These are phyloP conservation scores for Biscogniauxia sp. DNA, from an alignment of 2,329 filamentous ascomycete species.

Conservation along the genomic window DNA sequence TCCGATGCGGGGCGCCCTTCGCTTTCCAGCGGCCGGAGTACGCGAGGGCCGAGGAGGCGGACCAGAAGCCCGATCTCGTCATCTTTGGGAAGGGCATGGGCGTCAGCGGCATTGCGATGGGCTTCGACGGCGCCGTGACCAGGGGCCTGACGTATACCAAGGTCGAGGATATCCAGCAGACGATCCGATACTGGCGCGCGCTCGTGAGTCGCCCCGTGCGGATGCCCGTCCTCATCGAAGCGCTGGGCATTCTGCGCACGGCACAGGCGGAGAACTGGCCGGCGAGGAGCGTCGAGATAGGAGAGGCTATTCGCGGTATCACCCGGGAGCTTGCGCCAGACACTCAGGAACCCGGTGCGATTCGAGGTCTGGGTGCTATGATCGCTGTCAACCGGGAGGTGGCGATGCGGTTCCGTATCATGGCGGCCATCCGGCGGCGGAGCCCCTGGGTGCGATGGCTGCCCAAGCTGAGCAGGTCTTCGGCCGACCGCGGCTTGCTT, in stretches of 20 bases:
- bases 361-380: conserved; percentile 14
- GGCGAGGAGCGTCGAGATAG: conserved; percentile 13
- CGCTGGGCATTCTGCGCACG: conserved; percentile 18
- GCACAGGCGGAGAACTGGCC: conserved; percentile 14
- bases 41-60: conserved; percentile 1
- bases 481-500: conserved; percentile 13
- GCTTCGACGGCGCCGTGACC: conserved; percentile 15
- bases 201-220: conserved; percentile 18
- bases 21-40: conserved; percentile 25
- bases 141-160: conserved; percentile 16
- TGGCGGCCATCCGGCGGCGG: conserved; percentile 18
- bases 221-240: conserved; percentile 16
- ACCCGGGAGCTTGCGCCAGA: conserved; percentile 12
- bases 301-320: conserved; percentile 15
- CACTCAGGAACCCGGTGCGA: conserved; percentile 11
- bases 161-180: conserved; percentile 14
- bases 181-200: conserved; percentile 18
- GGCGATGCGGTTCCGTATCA: conserved; percentile 12
- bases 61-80: conserved; percentile 23
- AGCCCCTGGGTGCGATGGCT: conserved; percentile 15
- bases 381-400: conserved; percentile 14
- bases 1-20: conserved; percentile 29
- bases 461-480: conserved; percentile 12
- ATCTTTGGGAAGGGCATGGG: conserved; percentile 26
- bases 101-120: conserved; percentile 18